Conservation (phyloP, 352 stramenopile species). For the Globisporangium echinulatum region DNA sequence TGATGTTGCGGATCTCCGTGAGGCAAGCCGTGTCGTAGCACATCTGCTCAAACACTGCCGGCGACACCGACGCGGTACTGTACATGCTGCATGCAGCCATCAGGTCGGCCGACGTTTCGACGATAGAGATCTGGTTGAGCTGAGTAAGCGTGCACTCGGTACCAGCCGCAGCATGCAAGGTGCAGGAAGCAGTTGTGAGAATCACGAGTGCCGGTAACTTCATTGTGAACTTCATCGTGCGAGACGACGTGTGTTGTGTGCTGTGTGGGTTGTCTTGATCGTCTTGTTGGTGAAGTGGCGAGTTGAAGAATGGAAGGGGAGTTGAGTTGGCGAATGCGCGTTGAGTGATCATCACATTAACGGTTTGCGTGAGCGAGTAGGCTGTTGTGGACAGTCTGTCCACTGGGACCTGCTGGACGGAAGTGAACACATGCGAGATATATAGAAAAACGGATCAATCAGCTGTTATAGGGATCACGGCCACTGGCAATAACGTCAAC, state of each 20-base stretch:
- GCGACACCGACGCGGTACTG: not conserved
- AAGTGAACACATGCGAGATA: too few species aligned
- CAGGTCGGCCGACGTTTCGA: not conserved
- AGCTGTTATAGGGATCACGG: too few species aligned
- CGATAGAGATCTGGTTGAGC: not conserved
- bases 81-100: not conserved
- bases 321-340: too few species aligned
- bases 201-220: not conserved
- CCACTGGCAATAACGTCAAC: too few species aligned
- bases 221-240: too few species aligned
- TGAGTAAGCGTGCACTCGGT: not conserved
- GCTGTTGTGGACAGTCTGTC: too few species aligned
- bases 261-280: not conserved
- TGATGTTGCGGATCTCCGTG: not conserved
- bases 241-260: not conserved
- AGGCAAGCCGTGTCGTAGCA: not conserved
- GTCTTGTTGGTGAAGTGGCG: not conserved
- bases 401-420: too few species aligned
- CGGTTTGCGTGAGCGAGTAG: too few species aligned
- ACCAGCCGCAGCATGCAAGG: not conserved
- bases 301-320: not conserved
- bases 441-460: too few species aligned
- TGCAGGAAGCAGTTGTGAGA: not conserved
- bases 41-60: not conserved
- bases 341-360: too few species aligned